Evolutionary conservation across 1,139 yeast genomes (phyloP).

Genomic region (Wickerhamomyces sp.): DNA sequence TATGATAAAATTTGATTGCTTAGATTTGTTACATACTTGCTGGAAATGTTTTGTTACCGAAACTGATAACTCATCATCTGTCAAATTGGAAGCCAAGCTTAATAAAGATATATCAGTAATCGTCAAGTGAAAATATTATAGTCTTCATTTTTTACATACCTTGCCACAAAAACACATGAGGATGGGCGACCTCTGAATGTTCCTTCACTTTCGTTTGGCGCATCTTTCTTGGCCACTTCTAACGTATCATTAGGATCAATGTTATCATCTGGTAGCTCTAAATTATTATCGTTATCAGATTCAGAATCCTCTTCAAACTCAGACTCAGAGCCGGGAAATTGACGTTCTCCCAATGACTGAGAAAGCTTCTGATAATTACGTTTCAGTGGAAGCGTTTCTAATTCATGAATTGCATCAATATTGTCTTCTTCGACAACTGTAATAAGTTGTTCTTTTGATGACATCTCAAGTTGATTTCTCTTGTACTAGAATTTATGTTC

Average conservation of each 20-base stretch:
- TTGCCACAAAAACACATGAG: conserved; percentile 85
- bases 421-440: conserved; percentile 13
- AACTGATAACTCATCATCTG: conserved; percentile 66
- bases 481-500: background rate
- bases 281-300: conserved; percentile 20
- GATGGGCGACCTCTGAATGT: conserved; percentile 55
- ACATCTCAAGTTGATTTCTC: conserved; percentile 8
- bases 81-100: conserved; percentile 54
- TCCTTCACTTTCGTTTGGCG: conserved; percentile 8
- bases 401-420: conserved; percentile 5
- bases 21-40: conserved; percentile 21
- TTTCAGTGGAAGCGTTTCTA: conserved; percentile 3
- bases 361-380: conserved; percentile 10
- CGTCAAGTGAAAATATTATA: no score
- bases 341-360: background rate
- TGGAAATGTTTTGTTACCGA: conserved; percentile 63
- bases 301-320: conserved; percentile 16
- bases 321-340: conserved; percentile 9
- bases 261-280: conserved; percentile 19
- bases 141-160: conserved; percentile 15
- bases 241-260: conserved; percentile 15
- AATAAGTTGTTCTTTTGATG: conserved; percentile 13
- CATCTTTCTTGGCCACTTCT: conserved; percentile 7
- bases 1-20: background rate
- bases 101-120: no score